Percentiles rank a stretch among this genome's conserved stretches.
Evolutionary conservation across 73 alveolate species (phyloP).

Genomic region (Paramecium octaurelia): DNA sequence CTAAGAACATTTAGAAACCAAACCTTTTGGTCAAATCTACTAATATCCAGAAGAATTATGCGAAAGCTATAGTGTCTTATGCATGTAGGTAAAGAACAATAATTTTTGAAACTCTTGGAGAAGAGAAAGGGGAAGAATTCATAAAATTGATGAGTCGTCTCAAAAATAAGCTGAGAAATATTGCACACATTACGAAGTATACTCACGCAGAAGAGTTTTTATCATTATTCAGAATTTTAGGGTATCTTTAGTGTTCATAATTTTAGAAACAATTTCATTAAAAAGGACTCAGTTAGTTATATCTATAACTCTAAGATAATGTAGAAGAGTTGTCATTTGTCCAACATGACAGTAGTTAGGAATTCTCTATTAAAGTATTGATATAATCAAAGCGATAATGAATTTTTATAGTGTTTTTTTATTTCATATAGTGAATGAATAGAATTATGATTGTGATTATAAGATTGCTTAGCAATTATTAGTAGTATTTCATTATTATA

Average conservation of each 20-base stretch:
- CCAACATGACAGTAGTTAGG: background rate
- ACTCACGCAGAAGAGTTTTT: background rate
- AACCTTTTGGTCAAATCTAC: slow-evolving; percentile 13
- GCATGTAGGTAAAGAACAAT: background rate
- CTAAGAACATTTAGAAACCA: background rate
- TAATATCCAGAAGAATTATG: slow-evolving; percentile 13
- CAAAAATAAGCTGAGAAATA: background rate
- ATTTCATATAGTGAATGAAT: background rate
- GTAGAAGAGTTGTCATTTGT: background rate
- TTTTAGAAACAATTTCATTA: background rate
- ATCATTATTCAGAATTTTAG: background rate
- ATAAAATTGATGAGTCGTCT: background rate
- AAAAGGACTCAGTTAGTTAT: background rate
- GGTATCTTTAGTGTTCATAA: background rate
- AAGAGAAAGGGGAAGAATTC: background rate
- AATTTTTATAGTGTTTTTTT: background rate
- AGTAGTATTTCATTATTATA: background rate
- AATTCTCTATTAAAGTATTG: background rate
- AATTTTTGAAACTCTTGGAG: background rate
- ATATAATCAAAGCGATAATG: background rate
- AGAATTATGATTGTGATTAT: background rate
- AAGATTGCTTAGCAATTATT: background rate
- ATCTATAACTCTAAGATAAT: slow-evolving; percentile 4
- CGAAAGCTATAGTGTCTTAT: slow-evolving; percentile 9
- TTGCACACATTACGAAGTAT: background rate